Evolutionary conservation across 73 alveolate genomes (phyloP).

Genomic region (Paraurostyla sp.): DNA sequence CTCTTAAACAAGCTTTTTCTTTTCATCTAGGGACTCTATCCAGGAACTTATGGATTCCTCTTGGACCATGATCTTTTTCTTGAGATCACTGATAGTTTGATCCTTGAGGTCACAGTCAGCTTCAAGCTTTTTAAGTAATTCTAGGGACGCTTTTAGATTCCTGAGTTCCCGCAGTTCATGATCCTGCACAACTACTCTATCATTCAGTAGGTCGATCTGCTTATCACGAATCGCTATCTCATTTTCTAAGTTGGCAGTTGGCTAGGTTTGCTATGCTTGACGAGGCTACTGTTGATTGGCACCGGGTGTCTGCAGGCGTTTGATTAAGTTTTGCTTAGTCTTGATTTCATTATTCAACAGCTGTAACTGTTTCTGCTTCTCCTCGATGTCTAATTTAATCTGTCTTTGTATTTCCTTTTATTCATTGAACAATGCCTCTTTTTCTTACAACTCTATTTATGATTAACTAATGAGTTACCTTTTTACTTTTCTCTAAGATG

Average conservation of each 20-base stretch:
- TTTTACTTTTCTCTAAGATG: constrained; percentile 45
- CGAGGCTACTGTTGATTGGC: not conserved
- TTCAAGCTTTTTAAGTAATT: constrained; percentile 13
- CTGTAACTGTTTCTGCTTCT: constrained; percentile 5
- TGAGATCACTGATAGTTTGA: not conserved
- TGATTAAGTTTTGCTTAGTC: constrained; percentile 36
- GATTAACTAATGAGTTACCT: not conserved
- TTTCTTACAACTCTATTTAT: constrained; percentile 22
- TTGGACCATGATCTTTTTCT: constrained; percentile 7
- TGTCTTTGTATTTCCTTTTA: constrained; percentile 12
- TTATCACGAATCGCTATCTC: constrained; percentile 11
- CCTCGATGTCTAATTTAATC: constrained; percentile 37
- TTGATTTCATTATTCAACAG: constrained; percentile 45
- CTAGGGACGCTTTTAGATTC: constrained; percentile 20
- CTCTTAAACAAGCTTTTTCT: not conserved
- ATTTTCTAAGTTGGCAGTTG: not conserved
- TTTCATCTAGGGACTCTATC: constrained; percentile 11
- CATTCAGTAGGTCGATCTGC: constrained; percentile 35
- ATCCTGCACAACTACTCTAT: constrained; percentile 45
- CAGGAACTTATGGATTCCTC: constrained; percentile 13
- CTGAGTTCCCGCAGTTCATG: constrained; percentile 43
- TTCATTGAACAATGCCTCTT: constrained; percentile 1
- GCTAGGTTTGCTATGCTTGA: not conserved
- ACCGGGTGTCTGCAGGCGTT: constrained; percentile 10
- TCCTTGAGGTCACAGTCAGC: constrained; percentile 2